Evolutionary conservation across 2,329 filamentous ascomycete genomes (phyloP), one percentile per base, ranked within the genome.

Genomic region (Fusarium sterilihyphosum): DNA sequence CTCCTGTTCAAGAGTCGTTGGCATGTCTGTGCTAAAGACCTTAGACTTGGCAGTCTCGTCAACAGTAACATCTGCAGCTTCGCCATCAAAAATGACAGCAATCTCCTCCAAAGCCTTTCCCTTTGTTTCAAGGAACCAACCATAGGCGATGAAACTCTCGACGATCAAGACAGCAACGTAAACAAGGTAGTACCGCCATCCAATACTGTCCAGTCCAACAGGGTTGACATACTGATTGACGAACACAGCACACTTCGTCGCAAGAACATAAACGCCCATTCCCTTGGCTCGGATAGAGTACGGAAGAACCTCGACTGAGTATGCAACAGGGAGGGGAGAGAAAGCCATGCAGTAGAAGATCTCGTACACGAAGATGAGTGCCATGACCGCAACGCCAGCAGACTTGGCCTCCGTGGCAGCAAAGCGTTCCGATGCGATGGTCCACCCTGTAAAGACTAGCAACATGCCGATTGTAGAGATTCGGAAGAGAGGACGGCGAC

Each of bases 121-220:
- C 70, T 87, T 88, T 0, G 87, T 88, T 79, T 89, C 87, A 24
- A 84, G 84, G 77, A 90, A 90, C 76, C 73, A 79, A 0, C 76
- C 76, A 24, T 79, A 82, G 3, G 77, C 78, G 58, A 88, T 77
- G 52, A 89, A 86, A 73, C 83, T 88, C 63, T 91, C 85, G 0
- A 85, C 84, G 0, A 83, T 81, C 5, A 86, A 63, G 2, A 84
- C 82, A 14, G 82, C 84, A 47, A 88, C 86, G 63, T 90, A 91
- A 22, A 91, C 83, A 68, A 90, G 87, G 80, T 90, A 91, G 70
- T 87, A 90, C 73, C 83, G 86, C 84, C 87, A 90, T 0, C 83
- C 82, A 33, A 90, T 85, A 5, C 84, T 77, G 0, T 83, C 84
- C 1, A 91, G 78, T 0, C 85, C 89, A 60, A 87, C 86, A 0